Evolutionary conservation across 495 filamentous ascomycete genomes (phyloP), one percentile per base, ranked within the genome.

Genomic region (Aspergillus steynii): DNA sequence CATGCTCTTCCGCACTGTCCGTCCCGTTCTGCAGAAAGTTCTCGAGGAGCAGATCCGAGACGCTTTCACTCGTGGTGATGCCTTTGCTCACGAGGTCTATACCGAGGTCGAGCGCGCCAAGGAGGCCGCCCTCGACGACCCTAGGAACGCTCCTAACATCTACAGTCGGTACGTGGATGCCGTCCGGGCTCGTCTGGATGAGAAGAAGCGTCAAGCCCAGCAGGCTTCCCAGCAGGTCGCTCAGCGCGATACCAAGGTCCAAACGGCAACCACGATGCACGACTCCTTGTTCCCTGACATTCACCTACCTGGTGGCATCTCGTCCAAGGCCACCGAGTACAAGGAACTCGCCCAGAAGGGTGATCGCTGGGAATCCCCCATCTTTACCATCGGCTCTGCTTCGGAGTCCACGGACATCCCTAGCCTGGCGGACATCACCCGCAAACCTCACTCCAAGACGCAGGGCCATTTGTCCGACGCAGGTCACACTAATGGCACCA

Each of bases 271-370:
- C 68, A 99, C 95, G 26, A 83, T 93, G 73, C 82, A 97, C 57
- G 92, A 96, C 65, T 93, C 90, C 29, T 89, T 97, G 55, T 96
- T 98, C 88, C 88, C 89, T 54, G 82, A 91, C 68, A 87, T 99
- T 73, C 84, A 89, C 52, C 83, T 99, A 1, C 93, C 93, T 28
- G 93, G 93, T 56, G 93, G 93, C 60, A 93, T 97, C 73, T 92
- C 90, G 58, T 89, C 84, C 78, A 97, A 97, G 84, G 94, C 95
- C 25, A 96, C 94, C 56, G 90, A 97, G 74, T 98, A 94, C 81
- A 92, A 87, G 74, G 87, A 97, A 49, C 80, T 97, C 46, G 91
- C 95, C 14, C 78, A 80, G 56, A 92, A 92, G 82, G 95, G 96
- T 53, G 89, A 97, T 65, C 88, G 87, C 73, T 99, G 95, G 95